phyloP scores from a whole-genome alignment of 441 rosid species.

The Geranium incanum region DNA sequence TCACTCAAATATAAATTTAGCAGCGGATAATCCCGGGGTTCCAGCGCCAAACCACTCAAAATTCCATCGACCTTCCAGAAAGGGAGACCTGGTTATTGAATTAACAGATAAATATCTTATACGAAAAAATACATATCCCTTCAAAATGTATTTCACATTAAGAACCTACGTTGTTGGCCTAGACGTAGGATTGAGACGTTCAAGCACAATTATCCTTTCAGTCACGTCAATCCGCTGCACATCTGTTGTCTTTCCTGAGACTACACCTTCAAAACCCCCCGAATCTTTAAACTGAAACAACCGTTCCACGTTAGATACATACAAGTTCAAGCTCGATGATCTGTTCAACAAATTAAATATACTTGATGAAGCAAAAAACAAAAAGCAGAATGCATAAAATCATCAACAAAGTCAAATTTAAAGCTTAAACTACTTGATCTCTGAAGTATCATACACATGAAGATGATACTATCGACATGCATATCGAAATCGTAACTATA shows the following conservation, averaged over 20 bases:
- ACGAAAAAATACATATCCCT: constrained; percentile 11
- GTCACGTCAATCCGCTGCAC: constrained; percentile 78
- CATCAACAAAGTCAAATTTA: neutral
- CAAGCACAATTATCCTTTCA: constrained; percentile 69
- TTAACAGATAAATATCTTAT: constrained; percentile 32
- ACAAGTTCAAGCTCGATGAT: constrained; percentile 15
- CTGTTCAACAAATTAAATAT: neutral
- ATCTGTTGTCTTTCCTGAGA: constrained; percentile 56
- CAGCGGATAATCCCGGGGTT: constrained; percentile 60
- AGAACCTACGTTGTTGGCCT: constrained; percentile 84
- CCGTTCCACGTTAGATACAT: neutral
- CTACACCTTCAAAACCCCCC: constrained; percentile 72
- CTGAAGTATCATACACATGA: neutral
- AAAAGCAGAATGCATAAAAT: neutral
- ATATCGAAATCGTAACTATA: neutral
- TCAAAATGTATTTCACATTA: constrained; percentile 11
- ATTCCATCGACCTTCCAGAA: constrained; percentile 77
- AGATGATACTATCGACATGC: neutral
- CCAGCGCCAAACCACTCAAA: constrained; percentile 89
- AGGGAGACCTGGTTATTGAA: constrained; percentile 78
- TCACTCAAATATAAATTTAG: constrained; percentile 58
- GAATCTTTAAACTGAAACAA: constrained; percentile 56
- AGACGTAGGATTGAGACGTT: constrained; percentile 78
- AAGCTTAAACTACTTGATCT: neutral
- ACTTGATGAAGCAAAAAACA: neutral